A percentile compares a stretch with the other conserved stretches of the same genome.
Conservation (phyloP, 1,284 basidiomycete genomes). For the Trichosporon faecale region DNA sequence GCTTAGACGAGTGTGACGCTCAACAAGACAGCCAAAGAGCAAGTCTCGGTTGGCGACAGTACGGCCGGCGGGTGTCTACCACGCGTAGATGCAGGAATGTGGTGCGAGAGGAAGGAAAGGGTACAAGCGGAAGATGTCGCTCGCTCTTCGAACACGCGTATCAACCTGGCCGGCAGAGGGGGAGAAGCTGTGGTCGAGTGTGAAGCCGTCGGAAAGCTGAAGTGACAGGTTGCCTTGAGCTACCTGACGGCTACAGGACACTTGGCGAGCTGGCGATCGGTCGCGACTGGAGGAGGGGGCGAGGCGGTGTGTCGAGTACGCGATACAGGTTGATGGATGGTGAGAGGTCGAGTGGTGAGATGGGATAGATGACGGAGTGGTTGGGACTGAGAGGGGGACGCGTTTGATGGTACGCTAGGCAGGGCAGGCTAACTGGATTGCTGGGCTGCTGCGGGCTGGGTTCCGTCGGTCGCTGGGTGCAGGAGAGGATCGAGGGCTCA, state of each 20-base stretch:
- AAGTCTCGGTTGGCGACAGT: neutral
- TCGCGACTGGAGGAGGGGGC: neutral
- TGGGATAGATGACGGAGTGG: constrained; percentile 6
- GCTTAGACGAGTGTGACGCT: constrained; percentile 1
- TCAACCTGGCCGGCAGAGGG: neutral
- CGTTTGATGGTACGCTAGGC: constrained; percentile 5
- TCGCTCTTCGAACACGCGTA: neutral
- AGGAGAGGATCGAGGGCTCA: neutral
- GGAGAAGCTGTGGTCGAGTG: neutral
- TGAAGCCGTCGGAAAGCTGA: constrained; percentile 2
- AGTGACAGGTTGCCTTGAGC: neutral
- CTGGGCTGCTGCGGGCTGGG: neutral
- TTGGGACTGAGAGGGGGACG: constrained; percentile 4
- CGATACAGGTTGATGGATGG: constrained; percentile 6
- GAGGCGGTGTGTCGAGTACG: neutral
- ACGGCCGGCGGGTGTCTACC: neutral
- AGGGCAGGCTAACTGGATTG: neutral
- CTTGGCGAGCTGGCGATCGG: neutral
- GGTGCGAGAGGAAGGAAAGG: neutral
- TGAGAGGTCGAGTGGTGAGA: constrained; percentile 9
- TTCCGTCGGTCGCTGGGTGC: neutral
- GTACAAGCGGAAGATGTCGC: neutral
- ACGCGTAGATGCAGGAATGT: neutral
- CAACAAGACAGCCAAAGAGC: neutral
- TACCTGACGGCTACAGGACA: neutral